Conservation (phyloP, 352 stramenopile species). For the Pythium aristosporum region DNA sequence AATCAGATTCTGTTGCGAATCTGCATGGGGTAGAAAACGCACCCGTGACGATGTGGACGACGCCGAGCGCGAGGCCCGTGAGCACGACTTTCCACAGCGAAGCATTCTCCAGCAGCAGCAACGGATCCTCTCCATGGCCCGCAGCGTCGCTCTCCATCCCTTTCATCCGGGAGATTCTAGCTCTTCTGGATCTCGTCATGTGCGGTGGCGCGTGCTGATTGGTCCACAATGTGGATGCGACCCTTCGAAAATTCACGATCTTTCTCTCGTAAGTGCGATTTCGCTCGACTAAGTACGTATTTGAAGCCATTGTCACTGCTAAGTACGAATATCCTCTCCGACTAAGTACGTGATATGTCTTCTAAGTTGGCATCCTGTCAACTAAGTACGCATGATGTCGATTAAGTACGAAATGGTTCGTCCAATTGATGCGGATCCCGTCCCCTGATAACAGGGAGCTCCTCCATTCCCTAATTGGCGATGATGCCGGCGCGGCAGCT, state of each 20-base stretch:
- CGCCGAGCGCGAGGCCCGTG: slow-evolving; percentile 44
- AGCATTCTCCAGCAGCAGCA: slow-evolving; percentile 24
- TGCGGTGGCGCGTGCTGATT: too few species aligned
- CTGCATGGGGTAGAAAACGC: background rate
- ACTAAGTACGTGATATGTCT: too few species aligned
- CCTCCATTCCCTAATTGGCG: background rate
- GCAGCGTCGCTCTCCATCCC: background rate
- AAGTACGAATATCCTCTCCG: too few species aligned
- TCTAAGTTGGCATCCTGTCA: too few species aligned
- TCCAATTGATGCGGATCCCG: too few species aligned
- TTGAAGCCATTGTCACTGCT: too few species aligned
- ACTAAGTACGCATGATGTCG: too few species aligned
- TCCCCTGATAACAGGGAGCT: too few species aligned
- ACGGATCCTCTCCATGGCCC: background rate
- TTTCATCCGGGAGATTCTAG: background rate
- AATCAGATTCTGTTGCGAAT: background rate
- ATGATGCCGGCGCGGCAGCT: slow-evolving; percentile 18
- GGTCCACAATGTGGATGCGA: too few species aligned
- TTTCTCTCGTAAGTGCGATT: background rate
- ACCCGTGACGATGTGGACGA: slow-evolving; percentile 63
- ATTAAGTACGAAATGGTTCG: too few species aligned
- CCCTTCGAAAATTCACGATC: background rate
- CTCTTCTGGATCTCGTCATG: too few species aligned
- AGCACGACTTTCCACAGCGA: slow-evolving; percentile 32
- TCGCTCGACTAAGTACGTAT: too few species aligned